Evolutionary conservation across 805 yeast genomes (phyloP).

Genomic region (Saturnispora serradocipensis): DNA sequence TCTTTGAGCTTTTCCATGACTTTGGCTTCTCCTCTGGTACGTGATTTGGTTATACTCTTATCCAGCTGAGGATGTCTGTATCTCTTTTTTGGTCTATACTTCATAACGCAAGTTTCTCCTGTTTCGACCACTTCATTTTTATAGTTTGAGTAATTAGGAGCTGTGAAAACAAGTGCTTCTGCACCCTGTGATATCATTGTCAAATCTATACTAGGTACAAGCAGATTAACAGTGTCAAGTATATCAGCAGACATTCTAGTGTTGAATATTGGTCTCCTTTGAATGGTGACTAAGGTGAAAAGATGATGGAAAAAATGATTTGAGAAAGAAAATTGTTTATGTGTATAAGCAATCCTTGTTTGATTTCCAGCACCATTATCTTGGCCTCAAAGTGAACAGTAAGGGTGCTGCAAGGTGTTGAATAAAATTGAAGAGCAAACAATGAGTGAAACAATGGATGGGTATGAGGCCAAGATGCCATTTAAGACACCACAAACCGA

Average conservation of each 20-base stretch:
- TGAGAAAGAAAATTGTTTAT: neutral
- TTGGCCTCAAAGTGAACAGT: too few species aligned
- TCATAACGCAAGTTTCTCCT: slow-evolving; percentile 44
- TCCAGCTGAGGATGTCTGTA: slow-evolving; percentile 85
- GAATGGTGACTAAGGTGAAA: neutral
- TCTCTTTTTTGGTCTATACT: slow-evolving; percentile 83
- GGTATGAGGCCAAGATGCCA: neutral
- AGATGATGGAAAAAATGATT: neutral
- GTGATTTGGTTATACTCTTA: slow-evolving; percentile 58
- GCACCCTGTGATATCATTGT: slow-evolving; percentile 76
- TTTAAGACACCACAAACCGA: slow-evolving; percentile 11
- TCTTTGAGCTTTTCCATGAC: slow-evolving; percentile 48
- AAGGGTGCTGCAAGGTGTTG: neutral
- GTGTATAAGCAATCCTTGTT: neutral
- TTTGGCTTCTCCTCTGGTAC: slow-evolving; percentile 82
- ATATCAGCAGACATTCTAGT: slow-evolving; percentile 43
- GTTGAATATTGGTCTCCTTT: neutral
- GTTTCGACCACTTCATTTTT: slow-evolving; percentile 25
- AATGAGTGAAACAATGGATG: neutral
- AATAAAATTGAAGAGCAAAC: neutral
- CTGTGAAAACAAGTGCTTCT: slow-evolving; percentile 69
- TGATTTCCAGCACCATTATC: too few species aligned
- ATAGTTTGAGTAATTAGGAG: slow-evolving; percentile 59
- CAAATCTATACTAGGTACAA: slow-evolving; percentile 43
- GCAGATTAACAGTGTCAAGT: slow-evolving; percentile 32